Evolutionary conservation across 257 asterid genomes (phyloP).

Genomic region (Ilex aquifolium): DNA sequence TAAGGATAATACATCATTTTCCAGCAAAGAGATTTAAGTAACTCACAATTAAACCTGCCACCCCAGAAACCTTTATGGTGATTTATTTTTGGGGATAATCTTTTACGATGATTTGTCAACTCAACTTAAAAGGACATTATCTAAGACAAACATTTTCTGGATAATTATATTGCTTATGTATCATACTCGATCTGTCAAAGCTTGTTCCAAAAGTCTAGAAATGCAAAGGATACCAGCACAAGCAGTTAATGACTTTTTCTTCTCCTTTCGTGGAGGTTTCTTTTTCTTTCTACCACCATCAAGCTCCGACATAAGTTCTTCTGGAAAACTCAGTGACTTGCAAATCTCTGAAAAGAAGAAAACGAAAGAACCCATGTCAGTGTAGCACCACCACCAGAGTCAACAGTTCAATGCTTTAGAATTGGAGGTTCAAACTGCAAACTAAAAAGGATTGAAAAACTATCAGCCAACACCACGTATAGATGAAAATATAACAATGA

Average conservation of each 20-base stretch:
- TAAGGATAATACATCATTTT: conserved; percentile 37
- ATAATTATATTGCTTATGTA: no score
- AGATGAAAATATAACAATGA: no score
- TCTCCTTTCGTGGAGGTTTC: conserved; percentile 73
- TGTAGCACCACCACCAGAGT: not conserved
- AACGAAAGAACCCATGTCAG: not conserved
- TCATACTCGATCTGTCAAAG: not conserved
- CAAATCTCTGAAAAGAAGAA: conserved; percentile 65
- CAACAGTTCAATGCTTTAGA: no score
- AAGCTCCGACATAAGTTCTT: conserved; percentile 35
- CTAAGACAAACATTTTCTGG: no score
- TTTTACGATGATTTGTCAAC: no score
- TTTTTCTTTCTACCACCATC: conserved; percentile 38
- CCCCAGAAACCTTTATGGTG: no score
- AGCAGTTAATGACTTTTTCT: conserved; percentile 47
- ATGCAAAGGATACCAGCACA: conserved; percentile 64
- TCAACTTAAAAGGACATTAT: no score
- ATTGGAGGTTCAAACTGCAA: not conserved
- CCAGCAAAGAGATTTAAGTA: not conserved
- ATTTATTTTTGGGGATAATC: no score
- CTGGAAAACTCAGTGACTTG: conserved; percentile 32
- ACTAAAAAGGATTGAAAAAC: not conserved
- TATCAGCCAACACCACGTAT: not conserved
- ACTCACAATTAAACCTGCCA: no score
- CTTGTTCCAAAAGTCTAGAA: not conserved